Conservation (phyloP, 2,329 filamentous ascomycete species). For the Sclerotinia subarctica region DNA sequence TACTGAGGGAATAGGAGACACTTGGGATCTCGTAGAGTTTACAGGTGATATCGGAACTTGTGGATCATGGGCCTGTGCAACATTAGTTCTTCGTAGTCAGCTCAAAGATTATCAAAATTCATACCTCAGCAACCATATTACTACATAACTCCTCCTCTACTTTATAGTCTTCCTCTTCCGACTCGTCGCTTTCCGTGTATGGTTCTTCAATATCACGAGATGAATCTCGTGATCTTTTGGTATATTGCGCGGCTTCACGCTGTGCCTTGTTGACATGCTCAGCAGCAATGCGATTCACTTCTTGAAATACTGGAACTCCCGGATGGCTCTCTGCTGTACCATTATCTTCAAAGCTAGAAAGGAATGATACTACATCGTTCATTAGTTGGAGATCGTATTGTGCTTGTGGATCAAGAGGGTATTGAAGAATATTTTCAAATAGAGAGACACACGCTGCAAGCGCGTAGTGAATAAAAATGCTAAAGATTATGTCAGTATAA, state of each 20-base stretch:
- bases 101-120: not conserved
- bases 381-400: slow-evolving; percentile 83
- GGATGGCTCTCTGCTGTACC: not conserved
- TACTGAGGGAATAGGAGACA: not conserved
- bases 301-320: not conserved
- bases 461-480: slow-evolving; percentile 66
- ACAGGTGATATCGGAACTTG: not conserved
- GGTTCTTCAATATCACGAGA: not conserved
- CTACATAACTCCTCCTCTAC: not conserved
- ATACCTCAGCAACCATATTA: slow-evolving; percentile 5
- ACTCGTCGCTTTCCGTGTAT: not conserved
- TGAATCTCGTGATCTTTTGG: slow-evolving; percentile 6
- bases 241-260: not conserved
- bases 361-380: slow-evolving; percentile 60
- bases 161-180: not conserved
- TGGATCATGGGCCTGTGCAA: not conserved
- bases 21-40: not conserved
- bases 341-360: slow-evolving; percentile 9
- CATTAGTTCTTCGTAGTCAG: not conserved
- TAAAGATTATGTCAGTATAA: slow-evolving; percentile 5
- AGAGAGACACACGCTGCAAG: slow-evolving; percentile 88
- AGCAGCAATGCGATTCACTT: slow-evolving; percentile 9
- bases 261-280: slow-evolving; percentile 13
- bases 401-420: slow-evolving; percentile 80
- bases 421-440: slow-evolving; percentile 92